These are phyloP conservation scores for Myxozyma melibiosi DNA, from an alignment of 805 yeast genomes.

Conservation along the genomic window DNA sequence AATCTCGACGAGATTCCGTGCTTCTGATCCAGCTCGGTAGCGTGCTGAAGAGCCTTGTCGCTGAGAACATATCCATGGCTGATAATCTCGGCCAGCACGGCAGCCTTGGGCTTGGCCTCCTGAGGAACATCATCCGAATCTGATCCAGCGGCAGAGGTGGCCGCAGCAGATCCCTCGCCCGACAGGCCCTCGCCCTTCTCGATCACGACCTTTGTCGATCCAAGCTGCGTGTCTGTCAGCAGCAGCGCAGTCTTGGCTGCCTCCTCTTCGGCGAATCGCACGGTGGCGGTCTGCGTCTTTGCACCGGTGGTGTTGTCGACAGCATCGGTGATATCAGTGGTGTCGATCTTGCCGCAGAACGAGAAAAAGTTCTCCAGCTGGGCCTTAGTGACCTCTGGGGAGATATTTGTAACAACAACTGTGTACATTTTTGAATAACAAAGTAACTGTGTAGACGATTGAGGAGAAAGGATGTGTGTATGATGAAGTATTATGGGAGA, in stretches of 20 bases:
- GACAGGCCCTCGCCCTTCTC: conserved; percentile 36
- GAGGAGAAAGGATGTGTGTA: too few relatives aligned
- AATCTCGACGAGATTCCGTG: conserved; percentile 63
- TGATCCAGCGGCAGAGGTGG: conserved; percentile 27
- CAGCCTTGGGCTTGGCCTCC: conserved; percentile 75
- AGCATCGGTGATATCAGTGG: conserved; percentile 31
- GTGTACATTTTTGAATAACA: conserved; percentile 37
- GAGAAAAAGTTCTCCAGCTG: conserved; percentile 68
- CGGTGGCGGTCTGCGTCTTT: conserved; percentile 48
- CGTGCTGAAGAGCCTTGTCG: conserved; percentile 61
- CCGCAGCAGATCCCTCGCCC: conserved; percentile 21
- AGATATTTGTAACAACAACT: conserved; percentile 60
- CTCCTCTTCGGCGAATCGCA: conserved; percentile 56
- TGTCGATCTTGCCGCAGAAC: conserved; percentile 64
- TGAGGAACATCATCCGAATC: conserved; percentile 50
- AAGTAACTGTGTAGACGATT: too few relatives aligned
- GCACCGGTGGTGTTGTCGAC: conserved; percentile 35
- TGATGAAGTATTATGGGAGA: too few relatives aligned
- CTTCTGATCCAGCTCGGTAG: conserved; percentile 64
- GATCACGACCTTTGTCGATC: conserved; percentile 57
- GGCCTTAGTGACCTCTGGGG: conserved; percentile 51
- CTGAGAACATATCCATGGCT: conserved; percentile 71
- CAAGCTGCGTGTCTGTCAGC: conserved; percentile 73
- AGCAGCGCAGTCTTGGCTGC: conserved; percentile 74
- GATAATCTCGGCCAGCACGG: conserved; percentile 74